Conservation (phyloP, 1,139 yeast species). For the Debaryomyces robertsiae region DNA sequence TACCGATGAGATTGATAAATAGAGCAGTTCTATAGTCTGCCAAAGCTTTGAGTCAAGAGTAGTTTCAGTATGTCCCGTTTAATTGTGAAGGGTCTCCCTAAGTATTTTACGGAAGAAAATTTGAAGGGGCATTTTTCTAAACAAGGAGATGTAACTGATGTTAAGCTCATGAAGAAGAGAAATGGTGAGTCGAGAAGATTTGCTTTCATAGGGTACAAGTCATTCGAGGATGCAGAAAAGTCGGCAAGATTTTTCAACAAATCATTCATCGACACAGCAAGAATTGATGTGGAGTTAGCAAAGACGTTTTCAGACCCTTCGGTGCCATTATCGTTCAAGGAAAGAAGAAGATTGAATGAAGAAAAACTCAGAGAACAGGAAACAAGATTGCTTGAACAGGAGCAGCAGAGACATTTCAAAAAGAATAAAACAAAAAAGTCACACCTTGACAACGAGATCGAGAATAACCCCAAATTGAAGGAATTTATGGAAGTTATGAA, state of each 20-base stretch:
- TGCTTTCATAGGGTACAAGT: conserved; percentile 87
- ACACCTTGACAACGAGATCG: conserved; percentile 58
- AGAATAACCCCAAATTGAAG: conserved; percentile 64
- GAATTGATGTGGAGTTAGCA: conserved; percentile 77
- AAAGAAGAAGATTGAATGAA: conserved; percentile 58
- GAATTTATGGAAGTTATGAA: conserved; percentile 86
- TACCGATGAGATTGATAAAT: conserved; percentile 9
- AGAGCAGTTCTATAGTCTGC: no score
- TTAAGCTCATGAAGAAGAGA: conserved; percentile 74
- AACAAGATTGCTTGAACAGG: conserved; percentile 49
- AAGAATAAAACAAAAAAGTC: conserved; percentile 29
- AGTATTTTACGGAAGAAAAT: conserved; percentile 75
- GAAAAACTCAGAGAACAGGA: conserved; percentile 58
- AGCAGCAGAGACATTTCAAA: conserved; percentile 38
- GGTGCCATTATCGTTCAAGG: conserved; percentile 75
- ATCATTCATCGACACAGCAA: conserved; percentile 81
- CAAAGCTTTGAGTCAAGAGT: no score
- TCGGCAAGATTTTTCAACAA: conserved; percentile 79
- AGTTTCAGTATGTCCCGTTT: conserved; percentile 71
- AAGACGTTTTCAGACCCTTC: conserved; percentile 81
- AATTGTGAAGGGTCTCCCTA: conserved; percentile 92
- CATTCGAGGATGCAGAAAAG: conserved; percentile 68
- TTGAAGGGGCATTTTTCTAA: conserved; percentile 67
- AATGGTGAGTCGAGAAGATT: conserved; percentile 90
- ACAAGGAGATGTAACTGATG: conserved; percentile 78